Base-by-base conservation (phyloP, 139 green algal genomes). In the Choricystis sp. region DNA sequence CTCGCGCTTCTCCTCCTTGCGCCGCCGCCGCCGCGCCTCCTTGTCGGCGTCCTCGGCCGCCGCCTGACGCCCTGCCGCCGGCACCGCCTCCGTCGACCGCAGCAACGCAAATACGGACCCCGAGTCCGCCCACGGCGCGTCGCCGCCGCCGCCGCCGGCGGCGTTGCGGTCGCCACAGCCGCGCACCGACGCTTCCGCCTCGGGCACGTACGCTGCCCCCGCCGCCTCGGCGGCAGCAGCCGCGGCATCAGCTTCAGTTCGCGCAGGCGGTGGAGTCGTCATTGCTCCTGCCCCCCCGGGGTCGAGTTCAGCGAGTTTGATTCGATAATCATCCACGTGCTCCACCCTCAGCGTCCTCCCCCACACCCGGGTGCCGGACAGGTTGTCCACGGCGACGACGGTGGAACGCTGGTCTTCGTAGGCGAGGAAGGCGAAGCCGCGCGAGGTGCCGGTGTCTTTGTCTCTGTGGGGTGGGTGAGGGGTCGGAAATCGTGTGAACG, bases 401-500 rank as follows among this genome's bases (percentile, higher is more conserved):
- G 93, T 99, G 72, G 79, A 92, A n/a, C 89, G 79, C 77, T 98
- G 92, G 78, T 99, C 91, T 60, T 96, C 88, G 64, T 99, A 99
- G 4, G 91, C 91, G 2, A 98, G 29, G 57, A 98, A 98, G 0
- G 86, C 88, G 75, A 98, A 99, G 19, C 90, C 89, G 29, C 70
- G 81, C 0, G 81, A 88, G 67, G 90, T 96, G 31, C 75, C 74
- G 63, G 74, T 75, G 26, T 70, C 69, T 23, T 76, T 78, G 63
- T 86, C 73, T 31, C 64, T 72, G 60, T 28, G 9, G 40, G 9
- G 61, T 31, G 29, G 16, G 30, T 3, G 29, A n/a, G 26, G 5
- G 59, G 4, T 5, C 19, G 56, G 5, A 25, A 59, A 59, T 1
- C 16, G 24, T 16, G 5, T 26, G 20, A 52, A 52, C 16, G 5